Percentiles rank a stretch among this genome's conserved stretches.
phyloP scores from a whole-genome alignment of 2,329 filamentous ascomycete genomes.

The Phialophora expanda region DNA sequence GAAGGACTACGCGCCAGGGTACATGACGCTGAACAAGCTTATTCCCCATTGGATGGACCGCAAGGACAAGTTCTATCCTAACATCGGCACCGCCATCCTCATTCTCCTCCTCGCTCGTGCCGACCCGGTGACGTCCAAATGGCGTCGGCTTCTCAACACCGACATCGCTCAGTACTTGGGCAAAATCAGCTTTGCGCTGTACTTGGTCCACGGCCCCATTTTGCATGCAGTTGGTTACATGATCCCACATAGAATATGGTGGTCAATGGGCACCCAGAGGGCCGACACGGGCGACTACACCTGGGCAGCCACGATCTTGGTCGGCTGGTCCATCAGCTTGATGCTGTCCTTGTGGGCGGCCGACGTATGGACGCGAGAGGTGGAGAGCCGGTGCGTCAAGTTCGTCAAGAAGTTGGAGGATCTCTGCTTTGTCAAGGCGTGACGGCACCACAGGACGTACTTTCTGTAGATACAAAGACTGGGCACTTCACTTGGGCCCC shows the following conservation, averaged over 20 bases:
- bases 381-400: slow-evolving; percentile 38
- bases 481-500: not conserved
- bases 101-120: slow-evolving; percentile 52
- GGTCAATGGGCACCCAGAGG: slow-evolving; percentile 47
- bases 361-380: slow-evolving; percentile 54
- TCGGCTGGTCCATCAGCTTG: slow-evolving; percentile 51
- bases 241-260: slow-evolving; percentile 44
- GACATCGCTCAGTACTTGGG: slow-evolving; percentile 53
- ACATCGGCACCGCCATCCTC: slow-evolving; percentile 51
- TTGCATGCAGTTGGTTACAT: slow-evolving; percentile 52
- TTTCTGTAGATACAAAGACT: not conserved
- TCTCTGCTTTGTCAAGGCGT: slow-evolving; percentile 34
- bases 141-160: slow-evolving; percentile 50
- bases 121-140: slow-evolving; percentile 43
- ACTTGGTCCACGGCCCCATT: slow-evolving; percentile 54
- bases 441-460: not conserved
- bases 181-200: slow-evolving; percentile 55
- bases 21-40: slow-evolving; percentile 48
- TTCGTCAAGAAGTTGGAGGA: slow-evolving; percentile 37
- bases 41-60: slow-evolving; percentile 45
- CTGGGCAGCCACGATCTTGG: slow-evolving; percentile 48
- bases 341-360: slow-evolving; percentile 58
- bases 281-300: slow-evolving; percentile 41
- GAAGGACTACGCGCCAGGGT: slow-evolving; percentile 50
- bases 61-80: slow-evolving; percentile 48